Base-by-base conservation (phyloP, 169 alveolate genomes). In the Eimeria tenella region DNA sequence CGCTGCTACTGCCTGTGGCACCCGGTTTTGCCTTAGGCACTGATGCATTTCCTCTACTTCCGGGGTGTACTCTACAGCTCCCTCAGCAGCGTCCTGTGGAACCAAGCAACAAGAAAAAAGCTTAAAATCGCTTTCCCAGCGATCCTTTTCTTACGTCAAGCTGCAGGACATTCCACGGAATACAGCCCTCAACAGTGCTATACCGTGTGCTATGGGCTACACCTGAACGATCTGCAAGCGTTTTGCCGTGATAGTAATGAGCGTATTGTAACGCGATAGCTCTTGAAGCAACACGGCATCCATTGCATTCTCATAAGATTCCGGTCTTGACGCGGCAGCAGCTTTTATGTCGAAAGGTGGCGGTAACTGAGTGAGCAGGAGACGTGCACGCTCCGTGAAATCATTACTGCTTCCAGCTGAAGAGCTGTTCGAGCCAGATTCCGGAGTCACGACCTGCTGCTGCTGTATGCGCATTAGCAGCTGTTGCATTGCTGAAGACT, bases 221-320 rank as follows among this genome's bases (percentile, higher is more conserved):
- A 93, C 95, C 79, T 94, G 94, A n/a, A 77, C 58, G 65, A 94
- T 95, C 25, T 94, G 95, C 62, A 98, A 86, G 10, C 97, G 95
- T 13, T 94, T 91, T 60, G 74, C 93, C 7, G 97, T 95, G 19
- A 95, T 94, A 23, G 94, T 95, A 86, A 98, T 95, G 62, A 98
- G 96, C 73, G 94, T 97, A 95, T 98, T 98, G 95, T 96, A 98
- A 93, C 99, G 97, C 52, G 96, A 90, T 15, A 98, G 95, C 91
- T 98, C 99, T 96, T 98, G 97, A 52, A 95, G 90, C 25, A 98
- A 94, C 10, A 98, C 99, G 42, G 99, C 96, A 94, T 98, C 97
- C 97, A 98, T 89, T 13, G 98, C 96, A 96, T 98, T 98, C 70
- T 97, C 97, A 95, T 98, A 98, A 84, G 95, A 96, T 52, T 98